These are phyloP conservation scores for Lizonia empirigonia DNA, from an alignment of 2,329 filamentous ascomycete genomes.

Conservation along the genomic window DNA sequence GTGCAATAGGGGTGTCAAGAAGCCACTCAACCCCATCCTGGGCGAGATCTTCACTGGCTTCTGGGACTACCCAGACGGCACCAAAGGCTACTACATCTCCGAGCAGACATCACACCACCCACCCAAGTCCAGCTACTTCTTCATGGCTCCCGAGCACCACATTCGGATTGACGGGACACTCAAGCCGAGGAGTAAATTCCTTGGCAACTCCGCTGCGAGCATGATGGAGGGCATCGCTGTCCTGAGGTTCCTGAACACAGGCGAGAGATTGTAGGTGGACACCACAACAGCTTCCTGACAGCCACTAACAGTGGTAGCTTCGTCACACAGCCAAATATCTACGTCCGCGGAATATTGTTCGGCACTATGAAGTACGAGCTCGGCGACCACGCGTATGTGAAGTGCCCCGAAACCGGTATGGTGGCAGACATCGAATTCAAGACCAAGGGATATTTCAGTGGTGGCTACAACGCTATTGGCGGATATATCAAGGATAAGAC, in stretches of 20 bases:
- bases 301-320: conserved; percentile 61
- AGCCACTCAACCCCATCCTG: conserved; percentile 93
- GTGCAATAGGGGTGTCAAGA: conserved; percentile 83
- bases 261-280: conserved; percentile 81
- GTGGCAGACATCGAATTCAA: conserved; percentile 96
- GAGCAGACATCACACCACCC: conserved; percentile 99
- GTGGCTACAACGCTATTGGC: conserved; percentile 94
- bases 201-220: conserved; percentile 96
- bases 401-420: conserved; percentile 85
- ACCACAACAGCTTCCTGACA: background rate
- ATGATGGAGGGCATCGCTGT: conserved; percentile 97
- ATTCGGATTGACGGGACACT: conserved; percentile 95
- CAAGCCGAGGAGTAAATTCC: conserved; percentile 91
- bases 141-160: conserved; percentile 91
- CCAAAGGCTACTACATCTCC: conserved; percentile 90
- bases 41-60: conserved; percentile 95
- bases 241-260: conserved; percentile 79
- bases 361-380: conserved; percentile 99
- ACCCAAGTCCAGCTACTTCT: conserved; percentile 98
- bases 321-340: conserved; percentile 98
- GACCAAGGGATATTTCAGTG: conserved; percentile 95
- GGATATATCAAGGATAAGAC: conserved; percentile 87
- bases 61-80: conserved; percentile 87
- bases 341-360: conserved; percentile 93
- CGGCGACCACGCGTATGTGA: conserved; percentile 91